These are phyloP conservation scores for Pseudocercospora cruenta DNA, from an alignment of 2,329 filamentous ascomycete genomes.

Conservation along the genomic window DNA sequence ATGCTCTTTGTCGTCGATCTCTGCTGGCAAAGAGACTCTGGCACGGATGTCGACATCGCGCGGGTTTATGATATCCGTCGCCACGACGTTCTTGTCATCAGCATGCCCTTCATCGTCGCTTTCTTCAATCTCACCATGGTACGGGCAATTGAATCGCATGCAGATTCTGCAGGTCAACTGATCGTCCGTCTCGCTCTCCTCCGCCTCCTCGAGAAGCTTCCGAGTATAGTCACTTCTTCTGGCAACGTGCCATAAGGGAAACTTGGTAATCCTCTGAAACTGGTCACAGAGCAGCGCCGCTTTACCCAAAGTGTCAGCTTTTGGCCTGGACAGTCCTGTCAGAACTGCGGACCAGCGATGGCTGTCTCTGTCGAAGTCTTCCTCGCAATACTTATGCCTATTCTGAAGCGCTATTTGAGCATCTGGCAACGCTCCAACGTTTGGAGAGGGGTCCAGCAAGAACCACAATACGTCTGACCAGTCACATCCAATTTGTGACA, in stretches of 20 bases:
- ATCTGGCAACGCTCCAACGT: conserved; percentile 27
- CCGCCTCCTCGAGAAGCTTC: conserved; percentile 20
- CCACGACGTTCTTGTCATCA: conserved; percentile 25
- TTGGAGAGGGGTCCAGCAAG: conserved; percentile 39
- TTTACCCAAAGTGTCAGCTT: conserved; percentile 32
- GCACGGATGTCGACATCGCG: conserved; percentile 36
- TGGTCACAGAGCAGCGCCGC: conserved; percentile 43
- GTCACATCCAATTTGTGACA: conserved; percentile 40
- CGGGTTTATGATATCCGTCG: conserved; percentile 40
- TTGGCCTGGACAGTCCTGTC: conserved; percentile 34
- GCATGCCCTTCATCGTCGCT: conserved; percentile 15
- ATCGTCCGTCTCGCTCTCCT: conserved; percentile 14
- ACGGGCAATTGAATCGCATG: conserved; percentile 40
- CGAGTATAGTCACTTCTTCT: conserved; percentile 31
- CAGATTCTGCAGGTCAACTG: conserved; percentile 36
- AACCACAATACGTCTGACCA: conserved; percentile 46
- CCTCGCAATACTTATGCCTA: conserved; percentile 34
- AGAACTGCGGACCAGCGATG: conserved; percentile 41
- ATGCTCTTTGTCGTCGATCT: neutral
- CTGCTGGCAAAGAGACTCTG: conserved; percentile 31
- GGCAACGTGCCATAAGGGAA: conserved; percentile 49
- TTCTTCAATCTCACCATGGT: conserved; percentile 48
- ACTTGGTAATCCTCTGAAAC: conserved; percentile 40
- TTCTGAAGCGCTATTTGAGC: conserved; percentile 23
- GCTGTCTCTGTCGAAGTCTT: conserved; percentile 39